Percentiles rank a stretch among this genome's conserved stretches.
These are phyloP conservation scores for Flaveria robusta DNA, from an alignment of 129 eudicot genomes.

Conservation along the genomic window DNA sequence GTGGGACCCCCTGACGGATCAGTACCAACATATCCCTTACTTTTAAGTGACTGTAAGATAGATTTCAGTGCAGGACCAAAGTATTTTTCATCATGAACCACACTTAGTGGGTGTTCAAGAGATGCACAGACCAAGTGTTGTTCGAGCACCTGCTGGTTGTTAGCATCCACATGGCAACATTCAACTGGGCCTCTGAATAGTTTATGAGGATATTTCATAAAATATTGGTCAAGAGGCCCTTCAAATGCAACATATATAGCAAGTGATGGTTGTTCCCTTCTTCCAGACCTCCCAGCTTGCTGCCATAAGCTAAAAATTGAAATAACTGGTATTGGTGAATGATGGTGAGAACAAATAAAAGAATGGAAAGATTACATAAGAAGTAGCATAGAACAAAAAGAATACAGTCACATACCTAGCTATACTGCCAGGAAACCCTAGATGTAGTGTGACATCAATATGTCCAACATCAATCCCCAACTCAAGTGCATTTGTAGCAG, in stretches of 20 bases:
- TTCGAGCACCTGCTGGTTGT: conserved; percentile 85
- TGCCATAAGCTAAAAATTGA: conserved; percentile 78
- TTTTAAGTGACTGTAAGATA: conserved; percentile 53
- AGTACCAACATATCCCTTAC: conserved; percentile 59
- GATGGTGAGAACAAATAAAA: conserved; percentile 1
- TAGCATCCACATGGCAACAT: conserved; percentile 89
- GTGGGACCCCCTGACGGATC: conserved; percentile 50
- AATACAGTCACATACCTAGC: conserved; percentile 58
- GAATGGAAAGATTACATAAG: not conserved
- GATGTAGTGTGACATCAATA: conserved; percentile 92
- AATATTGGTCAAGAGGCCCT: conserved; percentile 96
- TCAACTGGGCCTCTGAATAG: conserved; percentile 78
- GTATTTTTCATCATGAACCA: conserved; percentile 68
- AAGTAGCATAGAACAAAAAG: conserved; percentile 11
- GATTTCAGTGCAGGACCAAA: conserved; percentile 67
- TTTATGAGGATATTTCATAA: conserved; percentile 83
- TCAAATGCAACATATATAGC: conserved; percentile 96
- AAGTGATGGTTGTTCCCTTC: conserved; percentile 89
- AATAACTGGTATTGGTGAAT: conserved; percentile 5
- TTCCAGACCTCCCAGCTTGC: conserved; percentile 99
- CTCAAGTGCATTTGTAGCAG: conserved; percentile 98
- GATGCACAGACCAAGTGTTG: conserved; percentile 88
- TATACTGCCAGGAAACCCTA: conserved; percentile 96
- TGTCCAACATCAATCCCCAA: conserved; percentile 98
- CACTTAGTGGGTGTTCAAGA: conserved; percentile 83